These are phyloP conservation scores for Conringia planisiliqua DNA, from an alignment of 345 rosid species.

Conservation along the genomic window DNA sequence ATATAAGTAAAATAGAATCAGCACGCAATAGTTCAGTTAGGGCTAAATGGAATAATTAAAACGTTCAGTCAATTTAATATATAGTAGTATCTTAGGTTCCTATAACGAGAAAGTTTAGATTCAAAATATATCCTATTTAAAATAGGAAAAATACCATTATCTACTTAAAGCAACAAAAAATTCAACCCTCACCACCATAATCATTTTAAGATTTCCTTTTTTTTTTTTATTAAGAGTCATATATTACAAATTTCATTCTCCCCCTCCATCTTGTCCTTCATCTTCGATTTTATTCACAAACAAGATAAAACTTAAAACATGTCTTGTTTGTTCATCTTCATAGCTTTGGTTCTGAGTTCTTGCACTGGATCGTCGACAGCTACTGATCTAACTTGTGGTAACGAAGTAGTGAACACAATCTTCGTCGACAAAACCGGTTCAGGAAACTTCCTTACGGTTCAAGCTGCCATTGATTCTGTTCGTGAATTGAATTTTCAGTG, in stretches of 20 bases:
- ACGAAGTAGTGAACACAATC: conserved; percentile 30
- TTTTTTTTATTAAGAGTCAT: neutral
- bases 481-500: conserved; percentile 9
- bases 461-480: conserved; percentile 25
- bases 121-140: neutral
- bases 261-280: neutral
- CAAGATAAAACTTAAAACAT: neutral
- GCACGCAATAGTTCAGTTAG: conserved; percentile 8
- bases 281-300: neutral
- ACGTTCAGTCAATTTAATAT: neutral
- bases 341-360: conserved; percentile 19
- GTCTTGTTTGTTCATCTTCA: conserved; percentile 23
- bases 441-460: conserved; percentile 15
- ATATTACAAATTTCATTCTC: conserved; percentile 16
- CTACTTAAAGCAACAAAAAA: neutral
- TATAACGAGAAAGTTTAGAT: conserved; percentile 11
- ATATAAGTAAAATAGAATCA: conserved; percentile 10
- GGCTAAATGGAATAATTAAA: neutral
- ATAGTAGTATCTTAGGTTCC: neutral
- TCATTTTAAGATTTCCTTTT: neutral
- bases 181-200: neutral
- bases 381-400: conserved; percentile 24
- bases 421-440: conserved; percentile 27
- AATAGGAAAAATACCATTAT: conserved; percentile 12
- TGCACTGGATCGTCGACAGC: conserved; percentile 16